A percentile compares a stretch with the other conserved stretches of the same genome.
Evolutionary conservation across 2,329 filamentous ascomycete genomes (phyloP).

Genomic region (Cercospora sojina): DNA sequence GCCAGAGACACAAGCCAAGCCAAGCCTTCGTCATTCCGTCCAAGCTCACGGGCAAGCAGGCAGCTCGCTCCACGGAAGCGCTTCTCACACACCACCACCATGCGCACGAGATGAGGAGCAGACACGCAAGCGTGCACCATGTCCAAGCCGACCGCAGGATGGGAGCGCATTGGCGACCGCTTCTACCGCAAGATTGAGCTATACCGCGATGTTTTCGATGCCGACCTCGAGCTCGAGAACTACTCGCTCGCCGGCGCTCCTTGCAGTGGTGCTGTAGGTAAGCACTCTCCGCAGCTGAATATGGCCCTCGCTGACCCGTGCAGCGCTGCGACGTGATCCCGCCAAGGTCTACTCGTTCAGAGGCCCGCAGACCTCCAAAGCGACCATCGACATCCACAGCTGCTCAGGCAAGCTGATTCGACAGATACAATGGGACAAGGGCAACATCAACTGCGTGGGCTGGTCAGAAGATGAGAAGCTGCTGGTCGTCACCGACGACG

Average conservation of each 20-base stretch:
- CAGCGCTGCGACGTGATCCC: slow-evolving; percentile 87
- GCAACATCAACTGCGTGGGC: slow-evolving; percentile 79
- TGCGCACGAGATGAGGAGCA: slow-evolving; percentile 12
- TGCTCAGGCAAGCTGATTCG: slow-evolving; percentile 80
- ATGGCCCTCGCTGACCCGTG: slow-evolving; percentile 27
- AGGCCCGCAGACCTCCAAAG: slow-evolving; percentile 68
- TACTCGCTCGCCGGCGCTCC: slow-evolving; percentile 89
- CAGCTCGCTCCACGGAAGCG: neutral
- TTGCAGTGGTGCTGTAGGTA: slow-evolving; percentile 91
- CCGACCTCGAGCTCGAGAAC: slow-evolving; percentile 91
- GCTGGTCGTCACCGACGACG: slow-evolving; percentile 83
- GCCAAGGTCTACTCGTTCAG: slow-evolving; percentile 78
- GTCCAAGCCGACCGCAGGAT: slow-evolving; percentile 75
- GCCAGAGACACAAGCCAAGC: neutral
- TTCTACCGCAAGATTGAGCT: slow-evolving; percentile 95
- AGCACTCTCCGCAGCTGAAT: slow-evolving; percentile 24
- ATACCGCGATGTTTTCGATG: slow-evolving; percentile 90
- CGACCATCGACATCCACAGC: slow-evolving; percentile 91
- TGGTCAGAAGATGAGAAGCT: slow-evolving; percentile 97
- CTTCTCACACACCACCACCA: neutral
- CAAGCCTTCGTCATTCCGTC: slow-evolving; percentile 6
- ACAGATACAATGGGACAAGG: slow-evolving; percentile 74
- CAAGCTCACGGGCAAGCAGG: neutral
- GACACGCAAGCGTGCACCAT: slow-evolving; percentile 26
- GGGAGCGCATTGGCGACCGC: slow-evolving; percentile 88